Evolutionary conservation across 257 asterid species (phyloP), one percentile per base, ranked within the genome.

Genomic region (Ajuga chamaepitys): DNA sequence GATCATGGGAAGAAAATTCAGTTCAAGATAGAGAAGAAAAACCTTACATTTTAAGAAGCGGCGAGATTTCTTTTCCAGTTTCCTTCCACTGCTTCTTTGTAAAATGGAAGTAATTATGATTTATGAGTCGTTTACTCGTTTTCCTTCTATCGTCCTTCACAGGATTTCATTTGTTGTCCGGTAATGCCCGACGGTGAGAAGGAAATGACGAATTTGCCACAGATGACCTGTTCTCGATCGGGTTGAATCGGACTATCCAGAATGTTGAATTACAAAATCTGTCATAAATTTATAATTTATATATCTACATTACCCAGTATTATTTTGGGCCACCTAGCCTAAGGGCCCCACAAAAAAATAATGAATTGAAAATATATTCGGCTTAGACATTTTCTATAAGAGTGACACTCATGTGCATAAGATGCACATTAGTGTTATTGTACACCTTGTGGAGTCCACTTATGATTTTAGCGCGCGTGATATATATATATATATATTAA

Each of bases 21-120:
- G 55, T 24, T 25, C 3, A 25, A 25, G 13, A 18, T 7, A 10
- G 40, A 24, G 57, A 58, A 57, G 20, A 48, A 54, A 20, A 60
- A 60, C n/a, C 2, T 53, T 77, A 77, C 82, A 74, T 75, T 58
- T 57, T 18, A 13, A 38, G 68, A 67, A 54, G 46, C 54, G 63
- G 25, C 5, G n/a, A 64, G 71, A 64, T 51, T 58, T 34, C 47
- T 48, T 40, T 14, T 37, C 21, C 67, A 32, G 34, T 37, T 46
- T 58, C 55, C 30, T n/a, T 22, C n/a, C n/a, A 16, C 44, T 74
- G 70, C 67, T 71, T 55, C 59, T 13, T 37, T 66, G 32, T 37
- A 62, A 53, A 58, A 54, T 47, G 70, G 58, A 21, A 37, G 50
- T 18, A 38, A 18, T 47, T 12, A 18, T 26, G 53, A 58, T 28